phyloP scores from a whole-genome alignment of 1,284 basidiomycete genomes.

The Vanrija humicola region DNA sequence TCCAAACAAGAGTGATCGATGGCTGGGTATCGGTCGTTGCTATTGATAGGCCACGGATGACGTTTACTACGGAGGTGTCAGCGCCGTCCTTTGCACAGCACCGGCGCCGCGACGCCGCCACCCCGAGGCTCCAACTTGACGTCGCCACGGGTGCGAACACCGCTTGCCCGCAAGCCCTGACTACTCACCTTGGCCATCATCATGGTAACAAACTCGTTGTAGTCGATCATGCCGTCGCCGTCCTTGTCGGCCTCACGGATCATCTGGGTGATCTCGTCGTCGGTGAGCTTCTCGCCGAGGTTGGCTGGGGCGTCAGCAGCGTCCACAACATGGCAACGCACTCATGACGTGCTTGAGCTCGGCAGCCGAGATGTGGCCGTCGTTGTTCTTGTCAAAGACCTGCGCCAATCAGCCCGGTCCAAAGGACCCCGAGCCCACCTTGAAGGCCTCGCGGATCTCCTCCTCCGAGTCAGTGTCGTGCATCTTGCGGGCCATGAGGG shows the following conservation, averaged over 20 bases:
- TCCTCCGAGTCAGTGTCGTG: conserved; percentile 79
- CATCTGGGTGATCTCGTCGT: conserved; percentile 95
- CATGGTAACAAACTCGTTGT: conserved; percentile 56
- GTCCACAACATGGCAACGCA: conserved; percentile 48
- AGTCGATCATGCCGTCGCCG: conserved; percentile 53
- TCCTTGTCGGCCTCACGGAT: conserved; percentile 97
- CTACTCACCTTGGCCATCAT: conserved; percentile 46
- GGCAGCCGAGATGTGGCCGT: conserved; percentile 60
- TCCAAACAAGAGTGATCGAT: no score
- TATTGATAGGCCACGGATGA: no score
- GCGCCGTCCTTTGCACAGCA: no score
- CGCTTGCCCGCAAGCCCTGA: no score
- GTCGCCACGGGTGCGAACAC: no score
- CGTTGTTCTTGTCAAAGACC: conserved; percentile 64
- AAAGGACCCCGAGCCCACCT: conserved; percentile 34
- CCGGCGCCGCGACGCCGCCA: no score
- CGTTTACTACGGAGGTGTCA: no score
- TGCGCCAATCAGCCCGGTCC: conserved; percentile 1
- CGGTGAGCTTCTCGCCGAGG: conserved; percentile 84
- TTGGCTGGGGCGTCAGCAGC: conserved; percentile 36
- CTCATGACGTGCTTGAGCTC: conserved; percentile 91
- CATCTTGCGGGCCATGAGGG: conserved; percentile 97
- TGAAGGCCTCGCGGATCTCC: conserved; percentile 65
- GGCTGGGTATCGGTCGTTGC: no score
- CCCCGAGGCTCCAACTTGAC: no score